Evolutionary conservation across 108 stramenopile genomes (phyloP).

Genomic region (Cylindrotheca closterium): DNA sequence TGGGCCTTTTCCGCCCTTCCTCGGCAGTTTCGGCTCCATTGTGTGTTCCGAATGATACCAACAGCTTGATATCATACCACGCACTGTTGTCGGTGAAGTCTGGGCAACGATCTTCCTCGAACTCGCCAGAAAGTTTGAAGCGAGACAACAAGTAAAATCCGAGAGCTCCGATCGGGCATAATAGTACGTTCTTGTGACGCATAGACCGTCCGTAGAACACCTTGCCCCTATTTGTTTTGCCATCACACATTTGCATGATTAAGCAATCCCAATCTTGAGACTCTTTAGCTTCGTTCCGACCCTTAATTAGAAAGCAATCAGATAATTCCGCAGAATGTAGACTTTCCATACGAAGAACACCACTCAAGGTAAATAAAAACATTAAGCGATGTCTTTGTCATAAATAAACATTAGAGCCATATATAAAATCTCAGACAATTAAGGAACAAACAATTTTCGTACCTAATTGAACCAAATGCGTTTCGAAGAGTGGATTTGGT

Average conservation of each 20-base stretch:
- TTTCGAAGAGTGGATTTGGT: too few relatives aligned
- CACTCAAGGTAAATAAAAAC: neutral
- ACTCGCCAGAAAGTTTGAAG: slow-evolving; percentile 3
- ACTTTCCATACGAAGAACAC: slow-evolving; percentile 8
- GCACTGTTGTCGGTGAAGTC: neutral
- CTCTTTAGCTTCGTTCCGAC: neutral
- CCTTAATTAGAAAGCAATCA: slow-evolving; percentile 3
- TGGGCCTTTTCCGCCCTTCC: neutral
- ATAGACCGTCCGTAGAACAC: slow-evolving; percentile 11
- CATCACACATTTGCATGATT: slow-evolving; percentile 5
- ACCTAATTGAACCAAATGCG: too few relatives aligned
- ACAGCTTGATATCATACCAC: slow-evolving; percentile 7
- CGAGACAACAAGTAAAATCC: slow-evolving; percentile 7
- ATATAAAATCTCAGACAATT: too few relatives aligned
- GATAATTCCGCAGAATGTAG: slow-evolving; percentile 8
- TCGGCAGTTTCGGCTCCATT: neutral
- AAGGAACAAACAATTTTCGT: too few relatives aligned
- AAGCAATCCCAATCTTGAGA: neutral
- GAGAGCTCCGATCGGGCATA: slow-evolving; percentile 7
- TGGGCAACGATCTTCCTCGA: neutral
- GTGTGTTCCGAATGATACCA: too few relatives aligned
- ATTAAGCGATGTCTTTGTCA: neutral
- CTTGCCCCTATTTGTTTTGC: slow-evolving; percentile 9
- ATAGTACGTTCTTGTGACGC: slow-evolving; percentile 7
- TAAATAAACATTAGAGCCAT: neutral